Evolutionary conservation across 805 yeast species (phyloP), one percentile per base, ranked within the genome.

Genomic region (Sungouiozyma intestinalis): DNA sequence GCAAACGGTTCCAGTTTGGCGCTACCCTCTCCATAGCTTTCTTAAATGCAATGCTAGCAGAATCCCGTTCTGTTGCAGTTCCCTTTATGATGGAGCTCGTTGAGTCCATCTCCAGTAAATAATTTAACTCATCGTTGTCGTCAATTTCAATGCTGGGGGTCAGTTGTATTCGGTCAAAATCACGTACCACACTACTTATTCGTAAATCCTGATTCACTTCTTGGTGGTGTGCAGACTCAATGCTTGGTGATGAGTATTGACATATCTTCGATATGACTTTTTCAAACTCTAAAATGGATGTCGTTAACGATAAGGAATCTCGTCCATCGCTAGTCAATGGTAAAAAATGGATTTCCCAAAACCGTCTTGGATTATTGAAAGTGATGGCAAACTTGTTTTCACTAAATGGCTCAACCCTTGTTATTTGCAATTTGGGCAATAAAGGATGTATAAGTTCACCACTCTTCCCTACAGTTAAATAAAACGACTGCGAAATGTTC

Each of bases 361-460:
- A 82, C 51, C 90, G 64, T 47, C 77, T 81, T 0, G 94, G 94
- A 51, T 82, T 83, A 20, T 75, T 76, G 44, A 85, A 68, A 0
- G 86, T 79, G 15, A 84, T 56, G 2, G 81, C 67, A 49, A 79
- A 80, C 15, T 45, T 49, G 29, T 19, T 42, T 8, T 29, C 49
- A 71, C 73, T 39, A 66, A 66, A 38, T 6, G 29, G 29, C 45
- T 47, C 17, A 62, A 9, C 72, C 67, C 50, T 83, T 64, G 45
- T 81, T 2, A 85, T 67, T 50, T 76, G 73, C 41, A 80, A 58
- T 46, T 71, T 74, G 3, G 86, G 85, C 40, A 85, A 62, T 13
- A 85, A 72, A 3, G 95, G 94, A 54, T 83, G 83, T 2, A 83
- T 73, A 33, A 85, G 44, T 20, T 55, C 53, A 15, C 54, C 59